Evolutionary conservation across 1,284 basidiomycete genomes (phyloP), one percentile per base, ranked within the genome.

Genomic region (Rhodofomes roseus): DNA sequence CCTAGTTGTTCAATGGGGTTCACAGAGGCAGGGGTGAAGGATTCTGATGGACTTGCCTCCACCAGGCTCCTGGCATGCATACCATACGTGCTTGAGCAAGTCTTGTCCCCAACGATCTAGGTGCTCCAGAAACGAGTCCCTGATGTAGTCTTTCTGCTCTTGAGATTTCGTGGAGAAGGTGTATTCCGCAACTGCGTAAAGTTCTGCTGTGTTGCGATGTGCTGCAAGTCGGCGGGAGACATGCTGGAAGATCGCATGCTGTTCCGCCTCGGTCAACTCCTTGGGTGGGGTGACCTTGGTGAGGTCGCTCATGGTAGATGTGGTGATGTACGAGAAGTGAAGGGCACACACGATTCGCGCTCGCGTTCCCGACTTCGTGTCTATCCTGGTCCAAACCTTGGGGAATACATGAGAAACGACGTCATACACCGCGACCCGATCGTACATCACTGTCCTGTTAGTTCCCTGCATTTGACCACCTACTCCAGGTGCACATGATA

Each of bases 61-160:
- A 2, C 75, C 77, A 9, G 78, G 78, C 60, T 81, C 78, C 44
- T 75, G 73, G 65, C 82, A 83, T 6, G 77, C 77, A 25, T 75
- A 65, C 79, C 81, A 84, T 9, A 79, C 73, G 58, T 81, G 72
- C 55, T 77, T 70, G 4, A 80, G 61, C 16, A 84, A 63, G 4
- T 71, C 69, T 51, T 83, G 77, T 0, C 77, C 78, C 84, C 83
- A 85, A 8, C 57, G 27, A 56, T 80, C 71, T 11, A 84, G 63
- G 37, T 76, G 75, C 4, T 64, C 43, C 9, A 76, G 63, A 60
- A 79, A 80, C 20, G 68, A 66, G 18, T 74, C 66, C 25, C 66
- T 70, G n/a, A 63, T 62, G n/a, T 62, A 31, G 7, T 44, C 39
- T 25, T 68, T 69, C 5, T 59, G 55, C 22, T 62, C 60, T 12